Evolutionary conservation across 495 filamentous ascomycete genomes (phyloP), one percentile per base, ranked within the genome.

Genomic region (Ramalina peruviana): DNA sequence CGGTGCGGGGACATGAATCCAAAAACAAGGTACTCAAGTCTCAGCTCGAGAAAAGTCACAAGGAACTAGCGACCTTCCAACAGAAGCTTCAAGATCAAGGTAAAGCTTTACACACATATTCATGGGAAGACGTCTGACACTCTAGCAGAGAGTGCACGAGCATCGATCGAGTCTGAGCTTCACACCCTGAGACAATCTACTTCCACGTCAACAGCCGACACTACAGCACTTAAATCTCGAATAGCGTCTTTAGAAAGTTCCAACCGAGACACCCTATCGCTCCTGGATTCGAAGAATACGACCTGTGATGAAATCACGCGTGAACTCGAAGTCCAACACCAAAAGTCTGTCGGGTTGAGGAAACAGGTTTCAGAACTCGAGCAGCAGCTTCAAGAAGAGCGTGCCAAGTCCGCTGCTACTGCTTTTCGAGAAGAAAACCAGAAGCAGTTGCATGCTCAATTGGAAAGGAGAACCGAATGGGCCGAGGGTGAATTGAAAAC

Each of bases 401-500:
- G 88, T 52, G 85, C 86, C 17, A 74, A 83, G 2, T 78, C 79
- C 17, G 83, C 78, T 23, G 84, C 76, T 43, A 74, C 85, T 46
- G 88, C 85, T 49, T 94, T 94, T 69, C 82, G 84, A 40, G 88
- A 95, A 60, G 85, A 95, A 58, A 80, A 73, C 38, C 71, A 95
- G 19, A 80, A 90, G 61, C 88, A 94, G 59, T 89, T 97, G 63
- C 67, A 96, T 46, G 87, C 93, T 21, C 69, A 86, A 20, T 77
- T 88, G 13, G 86, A 86, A 60, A 82, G 79, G 54, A 93, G 83
- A 67, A 88, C 86, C 53, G 93, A 97, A 51, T 97, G 86, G 83
- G 80, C 88, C 42, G 87, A 93, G 52, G 76, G 71, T 20, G 93
- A 97, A 63, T 70, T 97, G 20, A 89, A 93, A 67, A 88, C 86